Evolutionary conservation across 2,329 filamentous ascomycete species (phyloP), one percentile per base, ranked within the genome.

Genomic region (Arthrobotrys conoides): DNA sequence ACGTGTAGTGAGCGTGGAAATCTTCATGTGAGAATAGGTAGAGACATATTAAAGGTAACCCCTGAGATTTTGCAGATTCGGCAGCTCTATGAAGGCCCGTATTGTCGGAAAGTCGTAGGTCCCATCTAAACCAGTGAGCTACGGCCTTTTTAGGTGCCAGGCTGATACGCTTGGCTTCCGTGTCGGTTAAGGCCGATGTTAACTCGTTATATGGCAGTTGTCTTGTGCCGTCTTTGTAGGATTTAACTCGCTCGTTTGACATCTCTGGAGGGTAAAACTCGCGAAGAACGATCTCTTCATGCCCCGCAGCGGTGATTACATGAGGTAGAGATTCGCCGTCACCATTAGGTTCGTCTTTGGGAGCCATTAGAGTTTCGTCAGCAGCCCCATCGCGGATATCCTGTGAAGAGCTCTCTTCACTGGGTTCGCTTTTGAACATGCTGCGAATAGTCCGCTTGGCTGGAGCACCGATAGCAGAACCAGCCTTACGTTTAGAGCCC

Each of bases 41-140:
- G 57, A 97, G 84, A 70, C 89, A 89, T 44, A 97, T 88, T 44
- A 97, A 85, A 0, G 93, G 91, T 0, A 94, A 87, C 0, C 88
- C 88, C n/a, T 89, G 87, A 44, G 89, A 87, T 73, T 89, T 90
- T 0, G 93, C 93, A 61, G 88, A 87, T 72, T 90, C 85, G 70
- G 88, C 90, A 0, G 94, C 94, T 78, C 90, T 84, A 38, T 88
- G 87, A 24, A 97, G 84, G 0, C 89, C 89, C 8, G 88, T 91
- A 83, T 97, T 97, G 83, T 97, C 94, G 0, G 85, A 84, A 0
- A 88, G 87, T 1, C 94, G 88, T 64, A 97, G 85, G 83, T 97
- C 94, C 82, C 89, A 90, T 85, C 96, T 96, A 86, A 95, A 97
- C 94, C 94, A 97, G 84, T 97, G 93, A 0, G 97, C 89, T 0